A percentile compares a stretch with the other conserved stretches of the same genome.
Evolutionary conservation across 1,284 basidiomycete genomes (phyloP).

Genomic region (Fomitiporia mediterranea): DNA sequence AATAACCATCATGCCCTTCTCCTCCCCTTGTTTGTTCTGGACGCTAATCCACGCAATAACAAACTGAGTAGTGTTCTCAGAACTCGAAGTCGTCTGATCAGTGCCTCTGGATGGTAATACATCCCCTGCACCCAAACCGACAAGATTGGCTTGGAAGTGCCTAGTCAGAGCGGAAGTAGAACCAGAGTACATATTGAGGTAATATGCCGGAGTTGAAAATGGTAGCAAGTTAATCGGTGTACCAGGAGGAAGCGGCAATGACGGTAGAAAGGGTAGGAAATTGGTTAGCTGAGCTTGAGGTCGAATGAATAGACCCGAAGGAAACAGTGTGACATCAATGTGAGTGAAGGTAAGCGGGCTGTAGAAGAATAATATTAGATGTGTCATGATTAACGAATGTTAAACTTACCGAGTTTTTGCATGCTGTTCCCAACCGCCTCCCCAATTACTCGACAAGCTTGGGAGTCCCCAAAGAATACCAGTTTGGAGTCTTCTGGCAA

Average conservation of each 20-base stretch:
- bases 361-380: conserved; percentile 17
- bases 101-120: conserved; percentile 35
- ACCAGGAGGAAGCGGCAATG: conserved; percentile 47
- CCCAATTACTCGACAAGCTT: conserved; percentile 50
- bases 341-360: conserved; percentile 58
- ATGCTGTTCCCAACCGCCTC: conserved; percentile 54
- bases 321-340: conserved; percentile 50
- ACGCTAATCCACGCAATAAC: conserved; percentile 69
- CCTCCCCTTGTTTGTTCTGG: conserved; percentile 67
- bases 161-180: conserved; percentile 54
- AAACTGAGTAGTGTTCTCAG: conserved; percentile 31
- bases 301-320: conserved; percentile 51
- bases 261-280: conserved; percentile 39
- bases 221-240: conserved; percentile 64
- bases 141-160: conserved; percentile 57
- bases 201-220: conserved; percentile 67
- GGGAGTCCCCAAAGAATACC: conserved; percentile 55
- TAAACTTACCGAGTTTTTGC: conserved; percentile 39
- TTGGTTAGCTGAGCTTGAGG: conserved; percentile 53
- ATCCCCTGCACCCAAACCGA: conserved; percentile 52
- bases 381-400: neutral
- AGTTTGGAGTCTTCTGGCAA: conserved; percentile 25
- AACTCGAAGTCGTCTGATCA: neutral
- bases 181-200: conserved; percentile 57
- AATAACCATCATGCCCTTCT: conserved; percentile 64